Evolutionary conservation across 495 filamentous ascomycete genomes (phyloP), one percentile per base, ranked within the genome.

Genomic region (Neurospora sp.): DNA sequence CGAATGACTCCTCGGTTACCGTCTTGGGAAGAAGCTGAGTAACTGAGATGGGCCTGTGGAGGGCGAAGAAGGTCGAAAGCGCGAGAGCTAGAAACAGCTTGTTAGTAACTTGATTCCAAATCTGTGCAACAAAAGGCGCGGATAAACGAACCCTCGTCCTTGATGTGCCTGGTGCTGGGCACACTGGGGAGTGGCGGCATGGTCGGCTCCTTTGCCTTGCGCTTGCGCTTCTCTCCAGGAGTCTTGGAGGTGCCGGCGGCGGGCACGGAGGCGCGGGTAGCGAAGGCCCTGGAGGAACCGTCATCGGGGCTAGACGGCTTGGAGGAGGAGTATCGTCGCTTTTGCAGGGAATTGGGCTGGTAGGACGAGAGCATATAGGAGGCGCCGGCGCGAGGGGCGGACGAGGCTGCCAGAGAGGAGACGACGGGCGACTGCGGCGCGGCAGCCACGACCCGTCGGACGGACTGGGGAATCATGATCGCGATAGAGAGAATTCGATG

Each of bases 11-110:
- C 70, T 89, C 82, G 60, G 89, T 91, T 49, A 93, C 87, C 14
- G 88, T 83, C 46, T 90, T 89, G 54, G 95, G 95, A 70, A 96
- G 88, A 70, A 90, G 88, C 75, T 90, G 88, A 38, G 92, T 95
- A 77, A 97, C 88, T 72, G 93, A 96, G 76, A 99, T 95, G 5
- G 96, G 96, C 71, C 96, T 90, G 85, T 99, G 94, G 75, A 95
- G 92, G 73, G 96, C 96, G 84, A 98, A 99, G 86, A 99, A 98
- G 70, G 91, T 91, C 8, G 95, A 94, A 39, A 97, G 85, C 75
- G 91, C 91, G 62, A 98, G 86, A 79, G 96, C 96, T 99, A 72
- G 69, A 72, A 77, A 77, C 10, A 16, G 7, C 27, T 62, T 18
- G 54, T 62, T 35, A 80, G 73, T 39, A 77, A 38, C n/a, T 20